These are phyloP conservation scores for Austroboletus niveus DNA, from an alignment of 1,284 basidiomycete species.

Conservation along the genomic window DNA sequence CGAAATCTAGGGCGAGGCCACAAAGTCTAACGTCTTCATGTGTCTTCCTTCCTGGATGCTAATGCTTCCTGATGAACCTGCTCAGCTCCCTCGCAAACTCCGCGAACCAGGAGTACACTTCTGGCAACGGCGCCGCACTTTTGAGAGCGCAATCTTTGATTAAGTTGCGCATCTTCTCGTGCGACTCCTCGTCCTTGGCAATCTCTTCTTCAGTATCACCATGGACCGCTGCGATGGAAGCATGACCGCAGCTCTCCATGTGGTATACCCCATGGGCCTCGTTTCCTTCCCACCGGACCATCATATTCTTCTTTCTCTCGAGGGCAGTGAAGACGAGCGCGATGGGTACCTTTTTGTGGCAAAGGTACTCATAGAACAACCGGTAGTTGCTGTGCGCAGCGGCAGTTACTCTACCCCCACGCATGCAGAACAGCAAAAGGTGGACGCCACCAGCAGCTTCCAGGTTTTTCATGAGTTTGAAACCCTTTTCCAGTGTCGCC, in stretches of 20 bases:
- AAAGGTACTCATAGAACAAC: slow-evolving; percentile 37
- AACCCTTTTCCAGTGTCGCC: slow-evolving; percentile 35
- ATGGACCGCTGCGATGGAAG: slow-evolving; percentile 41
- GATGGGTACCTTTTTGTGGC: slow-evolving; percentile 35
- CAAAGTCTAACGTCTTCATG: slow-evolving; percentile 25
- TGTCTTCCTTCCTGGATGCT: slow-evolving; percentile 17
- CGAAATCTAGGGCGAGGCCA: slow-evolving; percentile 28
- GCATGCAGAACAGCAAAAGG: slow-evolving; percentile 41
- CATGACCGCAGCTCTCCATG: slow-evolving; percentile 34
- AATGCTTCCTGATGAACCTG: slow-evolving; percentile 19
- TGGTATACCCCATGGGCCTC: slow-evolving; percentile 27
- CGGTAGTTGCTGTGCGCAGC: slow-evolving; percentile 37
- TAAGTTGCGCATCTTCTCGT: slow-evolving; percentile 20
- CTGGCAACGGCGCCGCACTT: slow-evolving; percentile 15
- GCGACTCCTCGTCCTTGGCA: slow-evolving; percentile 25
- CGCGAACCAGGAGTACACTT: slow-evolving; percentile 19
- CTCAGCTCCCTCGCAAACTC: slow-evolving; percentile 16
- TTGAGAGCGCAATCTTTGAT: slow-evolving; percentile 17
- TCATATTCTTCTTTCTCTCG: slow-evolving; percentile 38
- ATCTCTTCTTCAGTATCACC: slow-evolving; percentile 23
- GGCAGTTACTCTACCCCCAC: slow-evolving; percentile 35
- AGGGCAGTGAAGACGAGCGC: slow-evolving; percentile 40
- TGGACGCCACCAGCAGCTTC: slow-evolving; percentile 33
- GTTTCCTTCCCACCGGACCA: slow-evolving; percentile 41
- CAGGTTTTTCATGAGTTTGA: slow-evolving; percentile 33